These are phyloP conservation scores for Chlorella sp. DNA, from an alignment of 139 green algal genomes.

Conservation along the genomic window DNA sequence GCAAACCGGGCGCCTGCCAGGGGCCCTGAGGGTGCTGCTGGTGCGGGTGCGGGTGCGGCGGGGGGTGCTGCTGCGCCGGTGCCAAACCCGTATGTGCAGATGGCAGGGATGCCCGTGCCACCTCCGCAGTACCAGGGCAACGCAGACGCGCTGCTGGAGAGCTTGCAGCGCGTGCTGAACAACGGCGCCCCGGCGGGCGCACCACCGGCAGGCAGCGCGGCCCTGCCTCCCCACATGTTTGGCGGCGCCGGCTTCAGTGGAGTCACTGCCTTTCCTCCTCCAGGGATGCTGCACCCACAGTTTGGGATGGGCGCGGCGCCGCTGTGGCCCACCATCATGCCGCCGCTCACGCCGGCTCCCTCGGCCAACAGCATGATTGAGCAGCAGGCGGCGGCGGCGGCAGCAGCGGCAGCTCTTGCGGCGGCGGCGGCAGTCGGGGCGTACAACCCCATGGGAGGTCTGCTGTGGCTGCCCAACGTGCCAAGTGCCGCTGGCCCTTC, in stretches of 20 bases:
- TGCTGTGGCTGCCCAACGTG: constrained; percentile 2
- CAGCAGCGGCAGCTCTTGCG: constrained; percentile 6
- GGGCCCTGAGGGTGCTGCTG: too few species aligned
- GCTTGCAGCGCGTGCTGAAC: too few species aligned
- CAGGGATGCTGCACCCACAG: too few species aligned
- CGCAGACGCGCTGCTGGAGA: too few species aligned
- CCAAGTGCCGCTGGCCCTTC: neutral
- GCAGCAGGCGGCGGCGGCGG: constrained; percentile 8
- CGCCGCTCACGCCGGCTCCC: neutral
- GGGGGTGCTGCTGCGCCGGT: neutral
- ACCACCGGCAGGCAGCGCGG: too few species aligned
- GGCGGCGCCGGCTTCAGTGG: too few species aligned
- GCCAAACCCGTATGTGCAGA: neutral
- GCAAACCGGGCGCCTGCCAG: too few species aligned
- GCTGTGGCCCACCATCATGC: neutral
- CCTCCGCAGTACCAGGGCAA: too few species aligned
- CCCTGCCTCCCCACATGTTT: too few species aligned
- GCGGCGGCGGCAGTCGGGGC: constrained; percentile 10
- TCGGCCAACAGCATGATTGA: constrained; percentile 2
- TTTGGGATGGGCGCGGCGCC: constrained; percentile 4
- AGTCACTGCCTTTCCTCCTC: too few species aligned
- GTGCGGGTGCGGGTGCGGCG: neutral
- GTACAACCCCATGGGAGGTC: constrained; percentile 2
- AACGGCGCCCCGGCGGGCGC: too few species aligned
- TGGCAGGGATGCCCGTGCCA: neutral